Evolutionary conservation across 2,329 filamentous ascomycete species (phyloP).

Genomic region (Aspergillus viridinutans): DNA sequence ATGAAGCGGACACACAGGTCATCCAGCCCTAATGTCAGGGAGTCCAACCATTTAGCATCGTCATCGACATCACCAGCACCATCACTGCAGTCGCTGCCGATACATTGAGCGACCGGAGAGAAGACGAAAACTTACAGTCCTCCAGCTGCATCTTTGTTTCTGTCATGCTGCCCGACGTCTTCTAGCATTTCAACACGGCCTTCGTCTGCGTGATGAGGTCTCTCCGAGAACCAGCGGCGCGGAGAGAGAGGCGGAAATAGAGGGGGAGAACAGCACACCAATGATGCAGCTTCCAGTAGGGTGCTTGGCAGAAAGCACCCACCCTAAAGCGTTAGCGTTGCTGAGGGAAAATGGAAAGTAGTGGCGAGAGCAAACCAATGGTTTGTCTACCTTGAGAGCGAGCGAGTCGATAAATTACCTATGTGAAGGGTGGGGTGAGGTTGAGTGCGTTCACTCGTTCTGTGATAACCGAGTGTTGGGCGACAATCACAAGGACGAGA

Average conservation of each 20-base stretch:
- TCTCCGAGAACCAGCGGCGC: conserved; percentile 16
- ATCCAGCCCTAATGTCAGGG: conserved; percentile 70
- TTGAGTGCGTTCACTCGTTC: not conserved
- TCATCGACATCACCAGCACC: conserved; percentile 20
- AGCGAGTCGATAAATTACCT: not conserved
- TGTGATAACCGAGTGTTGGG: not conserved
- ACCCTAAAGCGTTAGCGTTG: conserved; percentile 19
- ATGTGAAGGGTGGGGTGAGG: not conserved
- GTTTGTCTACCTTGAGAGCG: conserved; percentile 4
- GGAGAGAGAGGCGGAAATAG: conserved; percentile 15
- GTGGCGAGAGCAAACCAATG: conserved; percentile 2
- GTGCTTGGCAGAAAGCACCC: conserved; percentile 22
- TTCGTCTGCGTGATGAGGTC: conserved; percentile 17
- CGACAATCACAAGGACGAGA: not conserved
- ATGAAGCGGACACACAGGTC: conserved; percentile 97
- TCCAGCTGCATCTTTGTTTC: conserved; percentile 78
- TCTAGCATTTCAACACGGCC: conserved; percentile 55
- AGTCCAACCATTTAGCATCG: conserved; percentile 8
- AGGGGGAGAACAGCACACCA: conserved; percentile 14
- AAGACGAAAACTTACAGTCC: conserved; percentile 63
- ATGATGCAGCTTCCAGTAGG: conserved; percentile 24
- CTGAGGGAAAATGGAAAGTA: conserved; percentile 3
- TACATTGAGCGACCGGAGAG: not conserved
- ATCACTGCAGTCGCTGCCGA: not conserved
- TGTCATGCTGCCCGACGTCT: conserved; percentile 62